phyloP scores from a whole-genome alignment of 176 grass and related monocot species.

The Carex kokanica region DNA sequence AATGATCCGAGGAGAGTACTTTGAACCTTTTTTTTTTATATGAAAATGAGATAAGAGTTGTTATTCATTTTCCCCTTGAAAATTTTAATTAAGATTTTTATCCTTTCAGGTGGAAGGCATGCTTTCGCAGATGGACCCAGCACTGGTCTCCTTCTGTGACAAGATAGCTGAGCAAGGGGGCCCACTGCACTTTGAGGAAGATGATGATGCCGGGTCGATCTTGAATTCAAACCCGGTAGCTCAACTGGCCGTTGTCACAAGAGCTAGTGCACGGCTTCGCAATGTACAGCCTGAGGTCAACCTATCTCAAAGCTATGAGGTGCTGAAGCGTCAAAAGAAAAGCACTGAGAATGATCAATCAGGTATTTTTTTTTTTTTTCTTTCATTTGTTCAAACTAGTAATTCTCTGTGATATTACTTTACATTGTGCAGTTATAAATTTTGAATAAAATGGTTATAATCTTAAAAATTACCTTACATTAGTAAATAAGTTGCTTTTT shows the following conservation, averaged over 20 bases:
- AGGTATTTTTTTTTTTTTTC: constrained; percentile 36
- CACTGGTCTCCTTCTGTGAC: constrained; percentile 83
- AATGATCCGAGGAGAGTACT: background rate
- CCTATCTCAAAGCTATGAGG: constrained; percentile 72
- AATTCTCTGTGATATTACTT: background rate
- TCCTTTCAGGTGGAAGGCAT: constrained; percentile 77
- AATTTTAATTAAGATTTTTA: background rate
- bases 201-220: constrained; percentile 43
- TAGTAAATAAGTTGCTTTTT: background rate
- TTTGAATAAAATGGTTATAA: background rate
- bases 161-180: constrained; percentile 86
- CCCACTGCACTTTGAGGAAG: constrained; percentile 47
- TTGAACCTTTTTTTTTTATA: background rate
- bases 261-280: constrained; percentile 83
- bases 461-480: background rate
- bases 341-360: constrained; percentile 55
- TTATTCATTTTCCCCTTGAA: background rate
- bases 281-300: constrained; percentile 90
- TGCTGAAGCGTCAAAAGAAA: constrained; percentile 71
- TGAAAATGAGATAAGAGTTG: background rate
- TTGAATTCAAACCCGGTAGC: constrained; percentile 69
- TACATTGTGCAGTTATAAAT: background rate
- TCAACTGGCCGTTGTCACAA: constrained; percentile 62
- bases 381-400: background rate
- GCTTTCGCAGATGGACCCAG: constrained; percentile 97